Base-by-base conservation (phyloP, 2,329 filamentous ascomycete species). In the Penicillium sp. region DNA sequence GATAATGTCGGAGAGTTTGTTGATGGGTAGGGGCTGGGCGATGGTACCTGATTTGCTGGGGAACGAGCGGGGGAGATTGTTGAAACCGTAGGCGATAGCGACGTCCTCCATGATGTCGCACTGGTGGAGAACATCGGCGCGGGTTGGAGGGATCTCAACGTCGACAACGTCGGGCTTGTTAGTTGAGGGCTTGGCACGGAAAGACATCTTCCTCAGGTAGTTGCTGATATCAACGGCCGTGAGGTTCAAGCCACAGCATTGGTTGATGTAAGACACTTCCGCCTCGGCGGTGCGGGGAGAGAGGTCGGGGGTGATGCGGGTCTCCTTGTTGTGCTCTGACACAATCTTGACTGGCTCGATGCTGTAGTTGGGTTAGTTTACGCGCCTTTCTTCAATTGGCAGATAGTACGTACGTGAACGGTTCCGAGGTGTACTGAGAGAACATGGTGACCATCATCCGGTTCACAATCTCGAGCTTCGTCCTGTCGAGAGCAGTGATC, bases 81-180 rank as follows among this genome's bases (percentile, higher is more conserved):
- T 99, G 82, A 96, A 99, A 60, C 95, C 94, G 72, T 97, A 96
- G 47, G 90, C 91, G 59, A 99, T 94, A 36, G 91, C 94, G 18
- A 95, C 86, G 69, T 99, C 95, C 76, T 99, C 94, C 92, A 99
- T 99, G 62, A 99, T 89, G 70, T 99, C 94, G 64, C 91, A 95
- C 69, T 96, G 89, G 73, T 99, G 94, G 28, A 99, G 85, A 38
- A 99, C 87, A 71, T 99, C 94, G 43, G 94, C 92, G 56, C 94
- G 85, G 42, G 92, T 97, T 28, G 92, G 84, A 8, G 94, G 94
- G 22, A 97, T 83, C 31, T 86, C 81, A 25, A 97, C 86, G 65
- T 95, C 87, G 54, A 95, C 79, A 44, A 94, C 76, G 67, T 89
- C 86, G 48, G 82, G 73, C 55, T 87, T 81, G 55, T 82, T 81